Conservation (phyloP, 495 filamentous ascomycete genomes). For the Podospora appendiculata region DNA sequence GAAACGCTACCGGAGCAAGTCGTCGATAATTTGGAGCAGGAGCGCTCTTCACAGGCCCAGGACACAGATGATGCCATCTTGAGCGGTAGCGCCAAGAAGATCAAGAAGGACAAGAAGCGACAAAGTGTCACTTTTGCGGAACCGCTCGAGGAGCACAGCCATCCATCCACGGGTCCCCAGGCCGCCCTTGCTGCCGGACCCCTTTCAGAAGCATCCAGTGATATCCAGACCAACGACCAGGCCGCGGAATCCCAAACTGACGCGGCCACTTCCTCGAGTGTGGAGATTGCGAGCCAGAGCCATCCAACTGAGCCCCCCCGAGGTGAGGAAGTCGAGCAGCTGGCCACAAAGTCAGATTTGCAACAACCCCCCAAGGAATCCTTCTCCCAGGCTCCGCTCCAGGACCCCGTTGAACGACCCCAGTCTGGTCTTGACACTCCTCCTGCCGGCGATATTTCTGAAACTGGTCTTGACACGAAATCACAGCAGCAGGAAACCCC, state of each 20-base stretch:
- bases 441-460: conserved; percentile 6
- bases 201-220: neutral
- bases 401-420: conserved; percentile 1
- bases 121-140: conserved; percentile 21
- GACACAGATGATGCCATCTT: conserved; percentile 2
- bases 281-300: neutral
- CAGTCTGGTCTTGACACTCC: conserved; percentile 1
- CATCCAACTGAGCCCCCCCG: conserved; percentile 5
- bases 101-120: conserved; percentile 26
- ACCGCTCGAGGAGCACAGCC: conserved; percentile 15
- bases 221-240: neutral
- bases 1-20: neutral
- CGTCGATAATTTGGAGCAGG: neutral
- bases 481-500: conserved; percentile 6
- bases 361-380: conserved; percentile 10
- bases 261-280: neutral
- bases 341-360: conserved; percentile 1
- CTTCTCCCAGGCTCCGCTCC: conserved; percentile 4
- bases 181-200: neutral
- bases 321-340: conserved; percentile 14
- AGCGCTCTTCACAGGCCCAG: neutral
- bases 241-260: neutral
- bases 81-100: neutral
- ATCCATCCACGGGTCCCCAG: neutral
- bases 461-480: conserved; percentile 8